Base-by-base conservation (phyloP, 108 stramenopile species). In the Discostella stelligeroides region DNA sequence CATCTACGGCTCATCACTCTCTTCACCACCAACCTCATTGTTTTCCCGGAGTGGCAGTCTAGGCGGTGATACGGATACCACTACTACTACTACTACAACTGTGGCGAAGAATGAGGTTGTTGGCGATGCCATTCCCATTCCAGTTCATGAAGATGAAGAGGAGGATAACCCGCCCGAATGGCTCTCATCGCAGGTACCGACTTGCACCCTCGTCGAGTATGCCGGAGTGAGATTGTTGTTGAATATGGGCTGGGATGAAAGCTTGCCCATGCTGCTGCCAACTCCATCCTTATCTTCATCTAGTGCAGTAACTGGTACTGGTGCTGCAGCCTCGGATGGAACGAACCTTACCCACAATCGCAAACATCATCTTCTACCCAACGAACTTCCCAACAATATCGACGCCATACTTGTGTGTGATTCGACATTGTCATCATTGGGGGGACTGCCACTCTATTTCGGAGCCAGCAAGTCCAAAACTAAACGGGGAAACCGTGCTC, bases 161-260 rank as follows among this genome's bases (percentile, higher is more conserved):
- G 55, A 62, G 45, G 66, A 79, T 48, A 59, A 82, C 50, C 72
- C 82, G 15, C 17, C 48, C n/a, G 77, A 79, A 57, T 79, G 77
- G 73, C 68, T 79, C 2, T 79, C 78, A 27, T 69, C 89, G 5
- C 63, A 73, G 39, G 76, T 53, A 17, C 88, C 90, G 55, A 79
- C 81, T 7, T 95, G 89, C 64, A 92, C 94, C 7, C 80, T 95
- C 18, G 81, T 95, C 3, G 94, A 95, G 59, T 95, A 91, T 64
- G 89, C 85, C 15, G 88, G 86, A 25, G 76, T 86, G 15, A 63
- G 79, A 27, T 71, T 95, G 0, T 54, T 95, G 49, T 62, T 87
- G 40, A 89, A 95, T 60, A 82, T 86, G 4, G 94, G 94, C 6
- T 86, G 84, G 76, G 82, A 83, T 39, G 85, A 84, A 30, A 65